Evolutionary conservation across 2,329 filamentous ascomycete species (phyloP).

Genomic region (Lasiodiplodia citricola): DNA sequence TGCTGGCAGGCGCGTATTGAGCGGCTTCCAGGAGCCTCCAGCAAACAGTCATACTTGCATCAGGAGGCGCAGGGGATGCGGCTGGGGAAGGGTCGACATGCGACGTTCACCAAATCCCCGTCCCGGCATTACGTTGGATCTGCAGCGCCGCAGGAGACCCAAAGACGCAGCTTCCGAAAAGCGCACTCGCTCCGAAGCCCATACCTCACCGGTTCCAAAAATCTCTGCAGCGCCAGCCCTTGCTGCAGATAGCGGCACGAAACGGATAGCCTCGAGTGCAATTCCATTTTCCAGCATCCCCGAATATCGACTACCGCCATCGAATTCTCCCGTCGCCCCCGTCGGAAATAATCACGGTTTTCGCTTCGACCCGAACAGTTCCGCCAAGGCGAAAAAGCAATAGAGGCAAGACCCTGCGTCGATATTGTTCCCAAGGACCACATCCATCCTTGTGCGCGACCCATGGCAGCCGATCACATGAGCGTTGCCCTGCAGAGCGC

Average conservation of each 20-base stretch:
- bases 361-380: not conserved
- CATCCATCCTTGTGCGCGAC: constrained; percentile 19
- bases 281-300: not conserved
- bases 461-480: constrained; percentile 13
- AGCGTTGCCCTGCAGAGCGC: constrained; percentile 10
- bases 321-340: not conserved
- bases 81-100: not conserved
- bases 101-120: constrained; percentile 8
- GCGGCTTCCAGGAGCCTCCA: not conserved
- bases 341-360: not conserved
- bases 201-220: constrained; percentile 11
- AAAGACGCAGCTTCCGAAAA: constrained; percentile 5
- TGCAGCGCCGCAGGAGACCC: constrained; percentile 2
- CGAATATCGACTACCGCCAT: not conserved
- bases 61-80: not conserved
- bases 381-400: constrained; percentile 18
- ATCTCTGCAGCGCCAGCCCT: not conserved
- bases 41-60: constrained; percentile 19
- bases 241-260: not conserved
- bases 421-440: not conserved
- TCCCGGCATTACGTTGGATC: constrained; percentile 18
- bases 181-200: constrained; percentile 4
- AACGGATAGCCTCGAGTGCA: not conserved
- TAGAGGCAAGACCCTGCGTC: constrained; percentile 6
- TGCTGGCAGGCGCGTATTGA: constrained; percentile 26